Percentiles rank a stretch among this genome's conserved stretches.
phyloP scores from a whole-genome alignment of 2,329 filamentous ascomycete genomes.

The Aspergillus sp. region DNA sequence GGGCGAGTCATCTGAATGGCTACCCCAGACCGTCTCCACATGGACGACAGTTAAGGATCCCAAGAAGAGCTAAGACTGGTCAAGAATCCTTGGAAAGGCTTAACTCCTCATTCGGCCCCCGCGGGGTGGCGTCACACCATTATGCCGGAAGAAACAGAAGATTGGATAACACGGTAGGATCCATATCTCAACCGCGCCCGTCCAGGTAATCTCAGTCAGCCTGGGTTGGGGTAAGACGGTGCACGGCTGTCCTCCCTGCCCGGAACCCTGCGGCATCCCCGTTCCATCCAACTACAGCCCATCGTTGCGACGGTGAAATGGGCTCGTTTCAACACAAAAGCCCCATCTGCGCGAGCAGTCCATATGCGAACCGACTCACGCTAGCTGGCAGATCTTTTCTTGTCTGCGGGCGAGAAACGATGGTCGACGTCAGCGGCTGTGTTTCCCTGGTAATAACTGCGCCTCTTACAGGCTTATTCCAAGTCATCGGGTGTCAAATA shows the following conservation, averaged over 20 bases:
- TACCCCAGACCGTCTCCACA: neutral
- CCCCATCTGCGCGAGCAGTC: neutral
- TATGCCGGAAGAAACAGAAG: neutral
- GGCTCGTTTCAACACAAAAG: neutral
- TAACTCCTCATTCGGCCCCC: neutral
- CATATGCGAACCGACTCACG: neutral
- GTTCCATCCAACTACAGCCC: neutral
- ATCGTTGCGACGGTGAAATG: too few relatives aligned
- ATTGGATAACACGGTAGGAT: neutral
- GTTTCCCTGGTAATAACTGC: neutral
- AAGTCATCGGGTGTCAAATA: neutral
- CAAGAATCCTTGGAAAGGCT: neutral
- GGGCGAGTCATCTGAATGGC: conserved; percentile 1
- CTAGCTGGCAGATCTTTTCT: neutral
- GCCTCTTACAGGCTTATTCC: neutral
- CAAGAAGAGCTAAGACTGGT: conserved; percentile 2
- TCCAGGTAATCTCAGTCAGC: neutral
- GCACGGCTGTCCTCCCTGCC: neutral
- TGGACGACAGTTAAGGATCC: neutral
- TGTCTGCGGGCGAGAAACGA: neutral
- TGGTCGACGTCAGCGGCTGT: conserved; percentile 3
- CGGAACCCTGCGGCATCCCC: neutral
- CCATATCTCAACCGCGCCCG: neutral
- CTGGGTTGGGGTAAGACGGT: neutral
- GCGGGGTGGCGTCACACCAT: neutral